phyloP scores from a whole-genome alignment of 495 filamentous ascomycete species.

The Tuber indicum region DNA sequence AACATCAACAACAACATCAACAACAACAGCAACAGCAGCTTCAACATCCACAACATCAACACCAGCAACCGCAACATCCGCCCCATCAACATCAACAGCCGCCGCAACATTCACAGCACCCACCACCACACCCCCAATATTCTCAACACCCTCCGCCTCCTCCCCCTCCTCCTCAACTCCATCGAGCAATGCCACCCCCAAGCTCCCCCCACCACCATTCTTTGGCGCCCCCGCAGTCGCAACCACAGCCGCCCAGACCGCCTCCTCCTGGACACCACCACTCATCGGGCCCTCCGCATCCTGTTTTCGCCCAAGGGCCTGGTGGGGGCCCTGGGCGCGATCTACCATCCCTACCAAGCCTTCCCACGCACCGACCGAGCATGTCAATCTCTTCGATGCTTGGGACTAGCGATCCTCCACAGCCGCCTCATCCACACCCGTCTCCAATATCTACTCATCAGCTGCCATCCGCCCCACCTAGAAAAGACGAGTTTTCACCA shows the following conservation, averaged over 20 bases:
- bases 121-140: not conserved
- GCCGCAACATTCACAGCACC: constrained; percentile 8
- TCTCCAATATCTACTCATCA: constrained; percentile 51
- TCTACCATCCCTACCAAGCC: constrained; percentile 47
- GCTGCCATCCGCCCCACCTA: constrained; percentile 50
- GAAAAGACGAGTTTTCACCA: constrained; percentile 54
- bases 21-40: constrained; percentile 14
- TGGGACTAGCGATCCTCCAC: constrained; percentile 51
- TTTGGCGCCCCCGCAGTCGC: constrained; percentile 26
- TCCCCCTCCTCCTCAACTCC: constrained; percentile 32
- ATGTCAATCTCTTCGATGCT: constrained; percentile 98
- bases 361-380: constrained; percentile 42
- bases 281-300: constrained; percentile 49
- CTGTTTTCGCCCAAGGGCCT: constrained; percentile 49
- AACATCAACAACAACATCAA: constrained; percentile 7
- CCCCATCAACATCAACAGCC: constrained; percentile 19
- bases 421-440: constrained; percentile 49
- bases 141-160: constrained; percentile 10
- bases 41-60: constrained; percentile 1
- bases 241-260: constrained; percentile 38
- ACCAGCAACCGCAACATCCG: constrained; percentile 12
- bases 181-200: constrained; percentile 39
- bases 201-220: constrained; percentile 28
- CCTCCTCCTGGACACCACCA: constrained; percentile 47
- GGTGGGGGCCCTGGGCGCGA: constrained; percentile 51